phyloP scores from a whole-genome alignment of 1,284 basidiomycete genomes.

The Rhodotorula sp. region DNA sequence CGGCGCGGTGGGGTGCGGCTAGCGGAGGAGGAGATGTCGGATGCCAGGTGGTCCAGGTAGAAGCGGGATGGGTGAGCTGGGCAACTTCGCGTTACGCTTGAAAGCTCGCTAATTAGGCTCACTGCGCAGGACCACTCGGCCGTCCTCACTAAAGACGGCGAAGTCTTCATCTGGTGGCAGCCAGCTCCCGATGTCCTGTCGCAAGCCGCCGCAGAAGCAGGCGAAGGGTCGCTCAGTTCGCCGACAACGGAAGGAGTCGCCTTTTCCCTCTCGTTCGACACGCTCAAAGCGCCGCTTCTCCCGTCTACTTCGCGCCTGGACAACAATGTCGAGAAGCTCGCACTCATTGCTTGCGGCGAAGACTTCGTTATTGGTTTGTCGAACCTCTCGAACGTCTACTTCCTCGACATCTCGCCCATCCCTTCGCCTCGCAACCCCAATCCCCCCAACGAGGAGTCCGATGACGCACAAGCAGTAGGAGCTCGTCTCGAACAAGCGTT shows the following conservation, averaged over 20 bases:
- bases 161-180: slow-evolving; percentile 37
- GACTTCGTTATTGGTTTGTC: slow-evolving; percentile 41
- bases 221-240: slow-evolving; percentile 1
- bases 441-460: slow-evolving; percentile 7
- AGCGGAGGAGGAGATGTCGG: neutral
- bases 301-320: slow-evolving; percentile 9
- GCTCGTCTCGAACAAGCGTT: slow-evolving; percentile 25
- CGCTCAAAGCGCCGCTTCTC: slow-evolving; percentile 20
- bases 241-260: slow-evolving; percentile 19
- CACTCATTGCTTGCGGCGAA: slow-evolving; percentile 39
- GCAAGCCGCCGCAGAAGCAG: neutral
- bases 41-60: neutral
- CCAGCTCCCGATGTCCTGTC: neutral
- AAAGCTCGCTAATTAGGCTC: neutral
- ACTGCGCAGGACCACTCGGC: slow-evolving; percentile 38
- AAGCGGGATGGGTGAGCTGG: slow-evolving; percentile 24
- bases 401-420: slow-evolving; percentile 34
- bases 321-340: slow-evolving; percentile 21
- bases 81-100: no score
- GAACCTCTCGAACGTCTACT: slow-evolving; percentile 21
- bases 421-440: slow-evolving; percentile 3
- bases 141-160: slow-evolving; percentile 20
- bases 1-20: slow-evolving; percentile 16
- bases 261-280: slow-evolving; percentile 26
- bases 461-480: neutral